phyloP scores from a whole-genome alignment of 495 filamentous ascomycete species.

The Penicillium roqueforti region DNA sequence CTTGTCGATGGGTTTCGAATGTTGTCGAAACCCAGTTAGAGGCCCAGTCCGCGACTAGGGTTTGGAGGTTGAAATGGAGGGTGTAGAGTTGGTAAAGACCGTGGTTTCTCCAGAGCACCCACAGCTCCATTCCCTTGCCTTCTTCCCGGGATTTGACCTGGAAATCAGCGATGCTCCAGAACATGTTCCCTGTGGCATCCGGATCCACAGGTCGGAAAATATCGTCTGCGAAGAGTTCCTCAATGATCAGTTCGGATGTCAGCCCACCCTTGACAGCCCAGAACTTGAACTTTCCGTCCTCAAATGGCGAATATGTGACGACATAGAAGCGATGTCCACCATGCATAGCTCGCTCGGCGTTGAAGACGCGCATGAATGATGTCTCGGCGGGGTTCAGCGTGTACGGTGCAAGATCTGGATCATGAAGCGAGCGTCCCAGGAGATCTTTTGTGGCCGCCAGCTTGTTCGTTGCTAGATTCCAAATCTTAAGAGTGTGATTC shows the following conservation, averaged over 20 bases:
- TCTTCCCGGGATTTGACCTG: constrained; percentile 53
- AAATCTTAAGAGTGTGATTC: constrained; percentile 80
- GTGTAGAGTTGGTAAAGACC: constrained; percentile 69
- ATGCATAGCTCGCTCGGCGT: constrained; percentile 47
- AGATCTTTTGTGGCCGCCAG: constrained; percentile 71
- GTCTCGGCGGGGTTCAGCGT: constrained; percentile 71
- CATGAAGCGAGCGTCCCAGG: constrained; percentile 50
- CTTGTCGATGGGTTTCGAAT: constrained; percentile 55
- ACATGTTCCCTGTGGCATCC: constrained; percentile 64
- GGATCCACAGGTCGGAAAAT: constrained; percentile 64
- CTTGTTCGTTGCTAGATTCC: constrained; percentile 74
- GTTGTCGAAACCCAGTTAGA: constrained; percentile 69
- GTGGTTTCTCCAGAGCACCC: constrained; percentile 87
- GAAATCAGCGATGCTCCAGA: constrained; percentile 88
- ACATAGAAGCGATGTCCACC: constrained; percentile 65
- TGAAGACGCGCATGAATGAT: constrained; percentile 69
- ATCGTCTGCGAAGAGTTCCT: constrained; percentile 61
- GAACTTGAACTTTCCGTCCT: constrained; percentile 91
- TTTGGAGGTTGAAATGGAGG: constrained; percentile 52
- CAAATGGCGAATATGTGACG: constrained; percentile 80
- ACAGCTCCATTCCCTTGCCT: constrained; percentile 60
- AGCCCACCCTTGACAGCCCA: constrained; percentile 71
- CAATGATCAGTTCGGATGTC: constrained; percentile 57
- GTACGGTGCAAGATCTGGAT: constrained; percentile 57
- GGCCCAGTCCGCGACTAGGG: constrained; percentile 55